A percentile compares a stretch with the other conserved stretches of the same genome.
These are phyloP conservation scores for Giardia muris DNA, from an alignment of 208 protist genomes.

Conservation along the genomic window DNA sequence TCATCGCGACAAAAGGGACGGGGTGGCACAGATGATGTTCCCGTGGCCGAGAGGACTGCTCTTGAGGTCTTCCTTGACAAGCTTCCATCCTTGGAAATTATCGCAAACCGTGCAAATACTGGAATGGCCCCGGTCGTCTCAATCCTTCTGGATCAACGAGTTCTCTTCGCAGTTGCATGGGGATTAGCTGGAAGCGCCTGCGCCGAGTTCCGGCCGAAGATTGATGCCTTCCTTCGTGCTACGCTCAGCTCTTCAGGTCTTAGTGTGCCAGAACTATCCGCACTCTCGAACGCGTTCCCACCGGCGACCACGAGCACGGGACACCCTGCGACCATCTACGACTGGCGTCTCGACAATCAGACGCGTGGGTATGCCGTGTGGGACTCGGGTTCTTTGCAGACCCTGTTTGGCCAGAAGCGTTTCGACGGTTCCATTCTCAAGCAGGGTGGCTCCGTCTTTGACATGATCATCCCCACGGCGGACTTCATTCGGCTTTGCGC, in stretches of 20 bases:
- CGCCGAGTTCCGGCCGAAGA: not conserved
- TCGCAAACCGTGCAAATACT: not conserved
- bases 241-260: not conserved
- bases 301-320: not conserved
- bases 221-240: conserved; percentile 10
- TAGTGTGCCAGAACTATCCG: not conserved
- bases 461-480: conserved; percentile 29
- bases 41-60: not conserved
- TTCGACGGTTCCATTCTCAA: not conserved
- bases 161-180: conserved; percentile 46
- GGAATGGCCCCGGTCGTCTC: not conserved
- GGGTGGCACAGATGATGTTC: not conserved
- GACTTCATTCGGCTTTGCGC: conserved; percentile 7
- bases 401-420: not conserved
- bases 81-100: not conserved
- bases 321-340: not conserved
- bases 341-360: conserved; percentile 7
- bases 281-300: not conserved
- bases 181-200: conserved; percentile 17
- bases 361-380: not conserved
- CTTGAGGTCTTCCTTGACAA: not conserved
- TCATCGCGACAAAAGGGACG: no score
- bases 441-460: conserved; percentile 20
- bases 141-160: conserved; percentile 37
- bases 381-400: not conserved